phyloP scores from a whole-genome alignment of 1,284 basidiomycete species.

The Apiotrichum laibachii region DNA sequence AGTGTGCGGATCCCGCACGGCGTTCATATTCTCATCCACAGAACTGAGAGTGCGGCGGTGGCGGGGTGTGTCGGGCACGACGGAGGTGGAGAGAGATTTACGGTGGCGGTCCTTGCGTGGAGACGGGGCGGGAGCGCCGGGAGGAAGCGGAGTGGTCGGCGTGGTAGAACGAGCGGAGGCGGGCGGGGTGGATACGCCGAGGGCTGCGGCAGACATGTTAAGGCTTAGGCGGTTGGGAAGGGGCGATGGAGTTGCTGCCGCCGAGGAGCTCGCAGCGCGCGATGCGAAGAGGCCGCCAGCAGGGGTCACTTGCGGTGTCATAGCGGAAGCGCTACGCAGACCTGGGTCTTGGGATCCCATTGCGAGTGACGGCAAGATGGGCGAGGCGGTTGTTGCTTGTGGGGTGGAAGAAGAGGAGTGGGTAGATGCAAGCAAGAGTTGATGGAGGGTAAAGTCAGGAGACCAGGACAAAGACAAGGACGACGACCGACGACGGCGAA shows the following conservation, averaged over 20 bases:
- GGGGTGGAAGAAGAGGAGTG: no score
- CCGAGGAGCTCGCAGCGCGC: not conserved
- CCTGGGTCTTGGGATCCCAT: no score
- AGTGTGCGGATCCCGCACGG: slow-evolving; percentile 16
- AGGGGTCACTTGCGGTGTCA: no score
- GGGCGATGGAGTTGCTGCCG: no score
- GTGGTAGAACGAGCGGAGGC: not conserved
- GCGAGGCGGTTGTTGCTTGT: no score
- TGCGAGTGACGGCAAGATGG: no score
- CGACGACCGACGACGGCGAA: not conserved
- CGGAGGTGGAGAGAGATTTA: slow-evolving; percentile 42
- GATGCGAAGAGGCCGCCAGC: not conserved
- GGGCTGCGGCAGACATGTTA: no score
- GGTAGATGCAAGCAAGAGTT: no score
- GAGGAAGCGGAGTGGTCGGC: not conserved
- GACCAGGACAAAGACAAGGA: not conserved
- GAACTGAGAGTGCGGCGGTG: slow-evolving; percentile 3
- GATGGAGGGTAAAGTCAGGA: not conserved
- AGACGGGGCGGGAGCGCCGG: not conserved
- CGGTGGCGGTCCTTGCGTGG: slow-evolving; percentile 22
- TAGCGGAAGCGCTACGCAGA: no score
- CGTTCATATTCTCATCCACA: slow-evolving; percentile 6
- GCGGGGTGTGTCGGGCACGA: slow-evolving; percentile 27
- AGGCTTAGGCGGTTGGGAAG: no score
- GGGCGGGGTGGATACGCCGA: not conserved